Conservation (phyloP, 257 asterid genomes). For the Solanum medicagineum region DNA sequence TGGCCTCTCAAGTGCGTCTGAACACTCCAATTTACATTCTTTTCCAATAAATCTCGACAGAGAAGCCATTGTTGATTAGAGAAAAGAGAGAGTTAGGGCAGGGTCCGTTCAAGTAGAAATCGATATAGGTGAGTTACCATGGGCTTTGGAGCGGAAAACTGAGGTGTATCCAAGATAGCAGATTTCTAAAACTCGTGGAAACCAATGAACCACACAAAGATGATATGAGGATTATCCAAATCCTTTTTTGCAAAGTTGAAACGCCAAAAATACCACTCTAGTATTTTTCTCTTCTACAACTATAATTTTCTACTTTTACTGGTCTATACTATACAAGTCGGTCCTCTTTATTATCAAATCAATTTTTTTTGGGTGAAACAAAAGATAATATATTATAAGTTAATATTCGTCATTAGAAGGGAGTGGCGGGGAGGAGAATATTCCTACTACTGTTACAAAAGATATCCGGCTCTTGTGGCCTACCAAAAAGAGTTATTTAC, state of each 20-base stretch:
- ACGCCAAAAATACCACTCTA: background rate
- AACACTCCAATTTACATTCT: conserved; percentile 14
- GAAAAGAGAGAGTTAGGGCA: background rate
- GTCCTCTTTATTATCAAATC: too few relatives aligned
- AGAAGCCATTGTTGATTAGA: conserved; percentile 18
- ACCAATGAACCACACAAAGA: conserved; percentile 13
- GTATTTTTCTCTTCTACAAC: too few relatives aligned
- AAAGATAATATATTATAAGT: too few relatives aligned
- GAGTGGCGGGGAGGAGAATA: too few relatives aligned
- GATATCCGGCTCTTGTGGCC: too few relatives aligned
- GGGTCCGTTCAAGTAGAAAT: background rate
- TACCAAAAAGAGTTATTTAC: too few relatives aligned
- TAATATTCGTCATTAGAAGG: too few relatives aligned
- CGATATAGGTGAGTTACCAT: background rate
- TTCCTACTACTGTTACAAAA: too few relatives aligned
- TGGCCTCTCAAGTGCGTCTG: conserved; percentile 5
- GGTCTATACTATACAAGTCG: too few relatives aligned
- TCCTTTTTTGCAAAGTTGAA: background rate
- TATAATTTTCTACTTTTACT: too few relatives aligned
- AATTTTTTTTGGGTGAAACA: too few relatives aligned
- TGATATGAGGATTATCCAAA: background rate
- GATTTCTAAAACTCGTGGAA: conserved; percentile 9
- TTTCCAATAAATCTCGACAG: conserved; percentile 25
- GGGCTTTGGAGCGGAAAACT: background rate
- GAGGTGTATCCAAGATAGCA: background rate